These are phyloP conservation scores for Basipetospora sp. DNA, from an alignment of 2,329 filamentous ascomycete species.

Conservation along the genomic window DNA sequence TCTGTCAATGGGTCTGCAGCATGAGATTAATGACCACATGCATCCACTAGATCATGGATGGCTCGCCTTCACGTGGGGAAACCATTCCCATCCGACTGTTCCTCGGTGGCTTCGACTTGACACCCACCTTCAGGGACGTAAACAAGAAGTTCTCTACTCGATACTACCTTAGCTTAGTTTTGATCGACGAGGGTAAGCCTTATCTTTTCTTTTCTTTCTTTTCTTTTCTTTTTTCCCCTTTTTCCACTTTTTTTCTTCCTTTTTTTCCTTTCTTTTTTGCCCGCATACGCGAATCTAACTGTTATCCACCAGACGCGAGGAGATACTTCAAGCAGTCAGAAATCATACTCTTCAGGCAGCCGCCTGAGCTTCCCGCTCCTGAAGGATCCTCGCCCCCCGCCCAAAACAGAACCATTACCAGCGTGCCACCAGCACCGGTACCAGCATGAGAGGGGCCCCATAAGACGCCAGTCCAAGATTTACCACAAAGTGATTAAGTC, in stretches of 20 bases:
- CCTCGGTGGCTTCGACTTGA: constrained; percentile 92
- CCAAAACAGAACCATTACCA: constrained; percentile 28
- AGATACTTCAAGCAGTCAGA: constrained; percentile 99
- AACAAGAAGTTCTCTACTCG: constrained; percentile 99
- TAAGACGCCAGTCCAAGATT: too few relatives aligned
- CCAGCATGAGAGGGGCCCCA: constrained; percentile 8
- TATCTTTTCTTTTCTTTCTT: not conserved
- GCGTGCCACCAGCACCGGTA: constrained; percentile 18
- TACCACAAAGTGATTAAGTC: too few relatives aligned
- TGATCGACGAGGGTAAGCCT: constrained; percentile 75
- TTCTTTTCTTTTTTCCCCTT: too few relatives aligned
- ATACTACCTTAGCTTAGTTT: constrained; percentile 90
- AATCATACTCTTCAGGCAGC: constrained; percentile 87
- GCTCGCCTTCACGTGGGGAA: constrained; percentile 84
- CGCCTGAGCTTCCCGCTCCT: constrained; percentile 34
- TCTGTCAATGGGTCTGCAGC: too few relatives aligned
- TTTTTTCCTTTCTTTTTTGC: not conserved
- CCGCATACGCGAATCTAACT: constrained; percentile 8
- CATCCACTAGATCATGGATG: constrained; percentile 73
- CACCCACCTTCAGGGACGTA: constrained; percentile 94
- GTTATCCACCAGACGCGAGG: constrained; percentile 59
- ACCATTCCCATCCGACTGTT: constrained; percentile 96
- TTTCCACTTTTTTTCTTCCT: constrained; percentile 4
- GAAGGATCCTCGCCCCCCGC: constrained; percentile 19
- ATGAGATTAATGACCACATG: not conserved